Evolutionary conservation across 495 filamentous ascomycete species (phyloP).

Genomic region (Annulohypoxylon stygium): DNA sequence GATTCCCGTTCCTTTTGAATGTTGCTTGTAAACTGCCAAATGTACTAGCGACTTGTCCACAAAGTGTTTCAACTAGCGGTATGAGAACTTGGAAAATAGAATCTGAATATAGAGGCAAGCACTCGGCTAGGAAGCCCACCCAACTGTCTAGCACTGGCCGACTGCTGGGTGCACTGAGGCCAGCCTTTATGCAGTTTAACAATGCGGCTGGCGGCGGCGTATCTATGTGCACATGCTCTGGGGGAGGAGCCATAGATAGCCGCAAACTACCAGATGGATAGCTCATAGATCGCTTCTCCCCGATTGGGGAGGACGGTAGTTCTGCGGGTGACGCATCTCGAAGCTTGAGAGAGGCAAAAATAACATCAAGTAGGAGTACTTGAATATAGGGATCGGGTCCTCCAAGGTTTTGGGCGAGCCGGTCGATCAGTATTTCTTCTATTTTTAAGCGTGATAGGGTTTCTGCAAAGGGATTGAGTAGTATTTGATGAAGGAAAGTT

Average conservation of each 20-base stretch:
- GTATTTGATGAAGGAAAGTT: conserved; percentile 78
- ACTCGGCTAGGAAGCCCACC: conserved; percentile 87
- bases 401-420: conserved; percentile 73
- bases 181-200: conserved; percentile 83
- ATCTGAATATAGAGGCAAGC: conserved; percentile 82
- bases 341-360: conserved; percentile 77
- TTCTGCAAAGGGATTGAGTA: conserved; percentile 76
- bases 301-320: conserved; percentile 57
- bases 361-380: conserved; percentile 78
- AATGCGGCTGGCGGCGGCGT: conserved; percentile 77
- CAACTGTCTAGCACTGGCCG: conserved; percentile 88
- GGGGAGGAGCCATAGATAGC: conserved; percentile 38
- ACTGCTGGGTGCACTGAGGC: conserved; percentile 80
- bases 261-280: conserved; percentile 49
- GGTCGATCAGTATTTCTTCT: conserved; percentile 78
- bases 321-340: conserved; percentile 65
- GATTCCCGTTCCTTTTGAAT: conserved; percentile 61
- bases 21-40: conserved; percentile 73
- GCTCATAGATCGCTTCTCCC: conserved; percentile 56
- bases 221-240: conserved; percentile 50
- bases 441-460: conserved; percentile 76
- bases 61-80: conserved; percentile 90
- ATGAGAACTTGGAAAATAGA: conserved; percentile 91
- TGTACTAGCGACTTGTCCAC: conserved; percentile 75
- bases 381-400: conserved; percentile 75